A percentile compares a stretch with the other conserved stretches of the same genome.
Conservation (phyloP, 2,329 filamentous ascomycete genomes). For the Penicillium sp. region DNA sequence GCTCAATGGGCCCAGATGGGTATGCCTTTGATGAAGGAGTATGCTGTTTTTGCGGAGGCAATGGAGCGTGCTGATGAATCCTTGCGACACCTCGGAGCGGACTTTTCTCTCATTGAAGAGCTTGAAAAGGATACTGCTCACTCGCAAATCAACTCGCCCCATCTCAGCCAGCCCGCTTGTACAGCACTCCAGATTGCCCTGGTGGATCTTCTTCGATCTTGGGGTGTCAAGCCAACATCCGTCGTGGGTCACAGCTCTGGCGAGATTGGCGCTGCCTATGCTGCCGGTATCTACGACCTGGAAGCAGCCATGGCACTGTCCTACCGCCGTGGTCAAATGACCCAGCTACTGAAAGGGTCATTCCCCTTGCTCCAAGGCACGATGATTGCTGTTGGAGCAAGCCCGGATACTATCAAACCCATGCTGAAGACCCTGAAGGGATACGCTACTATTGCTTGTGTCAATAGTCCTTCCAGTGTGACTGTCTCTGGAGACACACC, state of each 20-base stretch:
- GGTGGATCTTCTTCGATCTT: conserved; percentile 19
- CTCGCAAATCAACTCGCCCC: conserved; percentile 18
- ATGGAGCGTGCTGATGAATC: conserved; percentile 16
- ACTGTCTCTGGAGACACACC: conserved; percentile 21
- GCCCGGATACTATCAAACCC: conserved; percentile 14
- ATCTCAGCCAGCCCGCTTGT: conserved; percentile 23
- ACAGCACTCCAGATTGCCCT: conserved; percentile 22
- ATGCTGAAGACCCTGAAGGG: conserved; percentile 15
- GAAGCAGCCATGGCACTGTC: conserved; percentile 21
- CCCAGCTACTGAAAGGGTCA: conserved; percentile 14
- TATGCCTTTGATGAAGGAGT: conserved; percentile 25
- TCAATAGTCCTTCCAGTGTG: conserved; percentile 25
- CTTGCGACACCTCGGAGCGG: conserved; percentile 16
- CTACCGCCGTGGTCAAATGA: conserved; percentile 25
- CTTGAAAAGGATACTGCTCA: conserved; percentile 8
- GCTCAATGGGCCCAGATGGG: conserved; percentile 26
- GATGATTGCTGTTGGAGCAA: conserved; percentile 32
- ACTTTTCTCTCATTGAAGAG: conserved; percentile 20
- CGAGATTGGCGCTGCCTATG: conserved; percentile 25
- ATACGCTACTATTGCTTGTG: conserved; percentile 22
- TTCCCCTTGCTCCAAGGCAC: conserved; percentile 25
- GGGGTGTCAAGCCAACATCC: conserved; percentile 16
- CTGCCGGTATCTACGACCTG: conserved; percentile 18
- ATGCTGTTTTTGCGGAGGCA: conserved; percentile 20
- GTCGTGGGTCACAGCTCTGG: conserved; percentile 25